A percentile compares a stretch with the other conserved stretches of the same genome.
Conservation (phyloP, 2,329 filamentous ascomycete species). For the Atkinsonella hypoxylon region DNA sequence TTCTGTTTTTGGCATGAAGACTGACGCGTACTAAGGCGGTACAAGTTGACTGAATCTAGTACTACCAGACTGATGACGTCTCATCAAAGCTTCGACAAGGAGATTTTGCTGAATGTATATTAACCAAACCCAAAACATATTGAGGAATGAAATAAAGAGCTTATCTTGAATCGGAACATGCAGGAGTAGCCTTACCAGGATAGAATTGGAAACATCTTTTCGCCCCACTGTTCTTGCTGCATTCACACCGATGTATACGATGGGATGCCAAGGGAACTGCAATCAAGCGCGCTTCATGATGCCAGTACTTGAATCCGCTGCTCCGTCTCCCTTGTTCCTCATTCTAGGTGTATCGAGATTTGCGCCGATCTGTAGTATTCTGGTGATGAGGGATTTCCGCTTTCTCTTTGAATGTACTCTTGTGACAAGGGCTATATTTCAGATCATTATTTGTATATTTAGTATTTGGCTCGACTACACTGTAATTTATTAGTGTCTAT, state of each 20-base stretch:
- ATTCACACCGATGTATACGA: not conserved
- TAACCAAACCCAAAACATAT: constrained; percentile 8
- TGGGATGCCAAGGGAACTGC: not conserved
- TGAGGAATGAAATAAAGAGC: constrained; percentile 4
- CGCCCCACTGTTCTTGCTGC: not conserved
- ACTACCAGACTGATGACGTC: not conserved
- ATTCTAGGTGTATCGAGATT: not conserved
- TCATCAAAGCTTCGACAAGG: not conserved
- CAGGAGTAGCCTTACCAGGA: constrained; percentile 2
- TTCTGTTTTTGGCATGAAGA: constrained; percentile 4
- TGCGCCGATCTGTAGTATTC: not conserved
- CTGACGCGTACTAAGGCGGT: not conserved
- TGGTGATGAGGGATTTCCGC: not conserved
- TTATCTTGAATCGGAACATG: constrained; percentile 12
- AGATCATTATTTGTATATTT: constrained; percentile 18
- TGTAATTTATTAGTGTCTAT: constrained; percentile 35
- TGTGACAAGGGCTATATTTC: constrained; percentile 10
- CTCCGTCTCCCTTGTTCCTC: not conserved
- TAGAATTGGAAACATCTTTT: not conserved
- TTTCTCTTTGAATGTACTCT: constrained; percentile 4
- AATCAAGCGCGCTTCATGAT: not conserved
- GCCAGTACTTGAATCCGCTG: not conserved
- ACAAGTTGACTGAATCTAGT: not conserved
- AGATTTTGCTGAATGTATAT: constrained; percentile 17
- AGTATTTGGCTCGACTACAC: constrained; percentile 29